Percentiles rank a stretch among this genome's conserved stretches.
Evolutionary conservation across 2,329 filamentous ascomycete species (phyloP).

Genomic region (Clonostachys rhizophaga): DNA sequence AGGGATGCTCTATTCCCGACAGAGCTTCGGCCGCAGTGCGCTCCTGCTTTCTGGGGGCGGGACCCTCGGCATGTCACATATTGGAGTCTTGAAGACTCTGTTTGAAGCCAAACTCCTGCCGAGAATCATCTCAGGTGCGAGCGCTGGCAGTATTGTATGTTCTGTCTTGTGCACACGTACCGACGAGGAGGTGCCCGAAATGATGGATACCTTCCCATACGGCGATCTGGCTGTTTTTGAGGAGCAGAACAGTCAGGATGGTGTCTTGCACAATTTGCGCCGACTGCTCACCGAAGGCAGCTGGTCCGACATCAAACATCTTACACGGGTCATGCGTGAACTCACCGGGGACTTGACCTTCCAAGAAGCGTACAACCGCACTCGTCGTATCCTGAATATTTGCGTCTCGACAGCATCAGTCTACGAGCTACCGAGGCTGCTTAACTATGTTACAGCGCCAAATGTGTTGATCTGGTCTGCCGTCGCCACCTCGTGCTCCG

Average conservation of each 20-base stretch:
- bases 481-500: constrained; percentile 91
- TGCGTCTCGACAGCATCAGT: constrained; percentile 84
- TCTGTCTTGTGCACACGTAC: constrained; percentile 74
- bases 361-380: constrained; percentile 93
- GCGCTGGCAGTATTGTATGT: constrained; percentile 82
- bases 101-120: constrained; percentile 73
- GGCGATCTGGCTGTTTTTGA: constrained; percentile 82
- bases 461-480: constrained; percentile 97
- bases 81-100: constrained; percentile 79
- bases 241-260: constrained; percentile 50
- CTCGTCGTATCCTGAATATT: constrained; percentile 86
- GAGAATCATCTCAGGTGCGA: constrained; percentile 82
- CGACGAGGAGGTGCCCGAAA: constrained; percentile 69
- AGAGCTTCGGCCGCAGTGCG: constrained; percentile 81
- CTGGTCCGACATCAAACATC: constrained; percentile 79
- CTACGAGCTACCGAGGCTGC: constrained; percentile 78
- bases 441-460: constrained; percentile 91
- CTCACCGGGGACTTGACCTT: constrained; percentile 89
- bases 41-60: constrained; percentile 80
- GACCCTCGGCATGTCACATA: constrained; percentile 89
- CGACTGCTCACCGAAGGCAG: constrained; percentile 77
- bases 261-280: constrained; percentile 63
- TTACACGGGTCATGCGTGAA: constrained; percentile 75
- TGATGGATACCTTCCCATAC: constrained; percentile 68
- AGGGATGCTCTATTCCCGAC: constrained; percentile 65